phyloP scores from a whole-genome alignment of 331 rosid species.

The Quercus tomentella region DNA sequence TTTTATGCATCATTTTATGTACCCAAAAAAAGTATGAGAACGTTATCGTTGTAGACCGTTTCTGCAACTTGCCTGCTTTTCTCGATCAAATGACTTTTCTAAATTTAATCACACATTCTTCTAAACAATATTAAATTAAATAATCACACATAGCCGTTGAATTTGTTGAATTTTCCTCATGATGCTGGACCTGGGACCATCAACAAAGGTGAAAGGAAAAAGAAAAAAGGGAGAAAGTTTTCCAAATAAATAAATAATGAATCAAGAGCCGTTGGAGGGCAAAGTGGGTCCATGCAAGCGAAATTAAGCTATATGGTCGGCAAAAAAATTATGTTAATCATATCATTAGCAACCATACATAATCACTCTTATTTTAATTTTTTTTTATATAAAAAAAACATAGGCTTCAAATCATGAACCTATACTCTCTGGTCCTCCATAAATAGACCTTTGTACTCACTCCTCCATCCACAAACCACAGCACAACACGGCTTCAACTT shows the following conservation, averaged over 20 bases:
- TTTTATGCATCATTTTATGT: too few species aligned
- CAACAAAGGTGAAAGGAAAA: neutral
- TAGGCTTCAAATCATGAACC: conserved; percentile 18
- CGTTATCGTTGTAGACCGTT: conserved; percentile 6
- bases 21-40: neutral
- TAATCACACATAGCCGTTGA: conserved; percentile 29
- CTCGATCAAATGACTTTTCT: neutral
- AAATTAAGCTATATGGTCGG: conserved; percentile 67
- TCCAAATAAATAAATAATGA: too few species aligned
- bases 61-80: neutral
- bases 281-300: conserved; percentile 64
- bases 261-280: conserved; percentile 36
- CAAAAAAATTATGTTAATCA: conserved; percentile 32
- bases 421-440: conserved; percentile 28
- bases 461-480: neutral
- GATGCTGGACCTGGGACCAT: neutral
- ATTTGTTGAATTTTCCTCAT: neutral
- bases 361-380: neutral
- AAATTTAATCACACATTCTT: neutral
- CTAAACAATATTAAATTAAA: too few species aligned
- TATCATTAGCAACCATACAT: conserved; percentile 12
- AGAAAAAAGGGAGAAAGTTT: neutral
- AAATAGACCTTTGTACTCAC: conserved; percentile 42
- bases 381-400: neutral
- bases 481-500: neutral